Conservation (phyloP, 2,329 filamentous ascomycete species). For the Biscogniauxia marginata region DNA sequence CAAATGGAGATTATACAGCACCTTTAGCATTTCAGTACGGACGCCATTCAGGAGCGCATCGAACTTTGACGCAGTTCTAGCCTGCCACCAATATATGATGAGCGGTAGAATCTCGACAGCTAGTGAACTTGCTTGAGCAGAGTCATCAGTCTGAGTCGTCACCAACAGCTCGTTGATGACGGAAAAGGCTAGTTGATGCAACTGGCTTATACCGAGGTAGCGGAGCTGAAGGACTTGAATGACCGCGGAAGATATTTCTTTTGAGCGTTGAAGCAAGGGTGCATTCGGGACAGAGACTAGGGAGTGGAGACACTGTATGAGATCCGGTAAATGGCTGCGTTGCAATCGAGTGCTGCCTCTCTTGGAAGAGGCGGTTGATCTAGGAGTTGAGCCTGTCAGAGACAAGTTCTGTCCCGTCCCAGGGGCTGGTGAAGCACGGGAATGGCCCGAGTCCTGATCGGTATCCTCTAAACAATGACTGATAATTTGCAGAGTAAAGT, state of each 20-base stretch:
- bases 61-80: slow-evolving; percentile 61
- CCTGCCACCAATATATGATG: slow-evolving; percentile 74
- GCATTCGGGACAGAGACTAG: slow-evolving; percentile 67
- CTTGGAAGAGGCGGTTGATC: slow-evolving; percentile 27
- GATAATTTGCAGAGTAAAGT: slow-evolving; percentile 70
- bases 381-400: slow-evolving; percentile 30
- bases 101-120: slow-evolving; percentile 65
- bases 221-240: slow-evolving; percentile 61
- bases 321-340: slow-evolving; percentile 45
- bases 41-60: slow-evolving; percentile 59
- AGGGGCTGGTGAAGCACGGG: slow-evolving; percentile 49
- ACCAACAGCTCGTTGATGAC: slow-evolving; percentile 71
- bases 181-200: slow-evolving; percentile 72
- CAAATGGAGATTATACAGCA: slow-evolving; percentile 64
- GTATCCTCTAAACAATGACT: slow-evolving; percentile 46
- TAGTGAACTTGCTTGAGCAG: slow-evolving; percentile 58
- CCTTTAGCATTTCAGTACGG: slow-evolving; percentile 75
- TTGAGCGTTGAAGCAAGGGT: slow-evolving; percentile 57
- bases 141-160: slow-evolving; percentile 66
- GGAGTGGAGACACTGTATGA: slow-evolving; percentile 64
- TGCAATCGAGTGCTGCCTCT: slow-evolving; percentile 28
- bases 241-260: slow-evolving; percentile 55
- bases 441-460: slow-evolving; percentile 35
- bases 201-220: slow-evolving; percentile 56
- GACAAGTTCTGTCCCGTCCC: slow-evolving; percentile 32